Evolutionary conservation across 164 flowering plant species (phyloP), one percentile per base, ranked within the genome.

Genomic region (Cinnamomum chago): DNA sequence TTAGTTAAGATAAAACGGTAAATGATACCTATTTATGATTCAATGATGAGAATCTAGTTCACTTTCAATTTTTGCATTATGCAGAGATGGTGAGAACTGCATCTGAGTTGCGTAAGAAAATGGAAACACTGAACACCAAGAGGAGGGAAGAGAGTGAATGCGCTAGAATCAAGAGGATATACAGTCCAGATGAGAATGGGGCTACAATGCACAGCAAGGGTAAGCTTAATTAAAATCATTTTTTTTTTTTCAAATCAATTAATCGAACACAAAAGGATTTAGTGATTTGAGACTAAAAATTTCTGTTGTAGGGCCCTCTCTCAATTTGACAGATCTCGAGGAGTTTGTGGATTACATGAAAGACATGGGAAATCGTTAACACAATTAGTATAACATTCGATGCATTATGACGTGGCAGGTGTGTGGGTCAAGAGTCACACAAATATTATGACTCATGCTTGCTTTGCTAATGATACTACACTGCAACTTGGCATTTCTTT

Each of bases 31-130:
- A 15, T 33, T 23, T 67, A 13, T 67, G 13, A 23, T 30, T 30
- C 35, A 25, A 47, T 35, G n/a, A 66, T 35, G 18, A 67, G 27
- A 67, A 47, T 67, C 27, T 68, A 12, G 20, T 58, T 23, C 40
- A n/a, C 50, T 62, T 27, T 25, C 3, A 25, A 28, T 50, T 76
- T 30, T 30, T 58, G 55, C 20, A 35, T 35, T 27, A 35, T 27
- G 22, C 72, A 78, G 80, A 78, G 50, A 74, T 78, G 77, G 67
- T 47, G 15, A 70, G 60, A 28, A 67, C 72, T 55, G 77, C 80
- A 20, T 10, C 74, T 24, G 67, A 66, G 58, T 67, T 78, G 25
- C 75, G 51, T 6, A 40, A 12, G 12, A 71, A 74, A 74, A 52
- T 78, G 67, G 75, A 71, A 51, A 55, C 27, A 23, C 12, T 66